Evolutionary conservation across 768 basidiomycete species (phyloP).

Genomic region (Psilocybe cubensis): DNA sequence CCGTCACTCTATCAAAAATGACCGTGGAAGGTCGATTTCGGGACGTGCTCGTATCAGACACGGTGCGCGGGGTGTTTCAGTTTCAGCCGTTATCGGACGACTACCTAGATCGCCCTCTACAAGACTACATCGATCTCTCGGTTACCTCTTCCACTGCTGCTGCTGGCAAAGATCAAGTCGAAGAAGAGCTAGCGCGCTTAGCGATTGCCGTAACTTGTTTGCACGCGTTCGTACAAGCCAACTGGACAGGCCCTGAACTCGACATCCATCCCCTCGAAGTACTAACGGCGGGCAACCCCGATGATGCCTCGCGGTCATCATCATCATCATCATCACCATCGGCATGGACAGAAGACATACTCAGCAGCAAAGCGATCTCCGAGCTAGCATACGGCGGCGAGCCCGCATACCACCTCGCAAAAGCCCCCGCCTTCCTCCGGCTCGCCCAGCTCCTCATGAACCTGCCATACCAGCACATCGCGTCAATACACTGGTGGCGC

Average conservation of each 20-base stretch:
- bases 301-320: constrained; percentile 13
- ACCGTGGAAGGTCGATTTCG: constrained; percentile 66
- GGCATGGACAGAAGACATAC: constrained; percentile 45
- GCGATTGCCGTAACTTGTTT: constrained; percentile 77
- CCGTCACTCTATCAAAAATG: constrained; percentile 49
- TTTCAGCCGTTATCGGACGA: constrained; percentile 34
- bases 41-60: constrained; percentile 48
- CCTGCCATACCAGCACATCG: constrained; percentile 49
- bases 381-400: constrained; percentile 88
- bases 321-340: too few relatives aligned
- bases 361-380: constrained; percentile 70
- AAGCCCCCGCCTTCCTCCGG: constrained; percentile 68
- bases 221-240: constrained; percentile 89
- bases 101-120: constrained; percentile 33
- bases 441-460: constrained; percentile 74
- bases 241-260: constrained; percentile 96
- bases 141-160: too few relatives aligned
- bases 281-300: constrained; percentile 29
- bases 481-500: constrained; percentile 78
- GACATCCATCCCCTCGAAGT: constrained; percentile 54
- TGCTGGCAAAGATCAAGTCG: constrained; percentile 34
- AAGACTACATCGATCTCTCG: constrained; percentile 38
- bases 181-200: constrained; percentile 61
- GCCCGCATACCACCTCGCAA: constrained; percentile 92
- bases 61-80: constrained; percentile 44